Percentiles rank a stretch among this genome's conserved stretches.
These are phyloP conservation scores for Dendrobium chrysotoxum DNA, from an alignment of 106 monocot genomes.

Conservation along the genomic window DNA sequence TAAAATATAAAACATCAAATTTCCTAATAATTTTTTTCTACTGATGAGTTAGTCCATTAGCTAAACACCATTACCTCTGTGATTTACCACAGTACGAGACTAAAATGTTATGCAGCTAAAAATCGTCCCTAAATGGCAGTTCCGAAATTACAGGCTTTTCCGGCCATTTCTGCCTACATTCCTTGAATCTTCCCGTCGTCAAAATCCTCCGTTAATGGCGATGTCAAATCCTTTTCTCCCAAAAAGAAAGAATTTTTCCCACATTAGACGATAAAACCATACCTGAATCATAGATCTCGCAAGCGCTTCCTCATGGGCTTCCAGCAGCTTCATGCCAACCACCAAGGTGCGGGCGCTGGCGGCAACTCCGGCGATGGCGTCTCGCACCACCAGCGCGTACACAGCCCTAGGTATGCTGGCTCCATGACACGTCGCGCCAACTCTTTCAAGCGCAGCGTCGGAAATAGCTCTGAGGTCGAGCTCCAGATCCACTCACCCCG, in stretches of 20 bases:
- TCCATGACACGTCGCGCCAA: conserved; percentile 52
- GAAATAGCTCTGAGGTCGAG: conserved; percentile 33
- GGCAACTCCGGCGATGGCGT: conserved; percentile 11
- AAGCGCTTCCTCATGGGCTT: conserved; percentile 29
- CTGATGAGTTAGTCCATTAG: too few relatives aligned
- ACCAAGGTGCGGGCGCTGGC: background rate
- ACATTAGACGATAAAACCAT: background rate
- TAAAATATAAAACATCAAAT: too few relatives aligned
- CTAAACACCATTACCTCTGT: too few relatives aligned
- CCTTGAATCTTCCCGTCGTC: background rate
- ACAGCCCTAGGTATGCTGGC: conserved; percentile 43
- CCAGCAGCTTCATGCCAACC: conserved; percentile 24
- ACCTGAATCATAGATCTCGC: background rate
- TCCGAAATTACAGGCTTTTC: background rate
- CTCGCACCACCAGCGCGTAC: conserved; percentile 16
- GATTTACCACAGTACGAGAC: too few relatives aligned
- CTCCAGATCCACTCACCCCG: conserved; percentile 71
- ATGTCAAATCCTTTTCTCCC: background rate
- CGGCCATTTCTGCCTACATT: background rate
- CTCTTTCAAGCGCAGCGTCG: conserved; percentile 45
- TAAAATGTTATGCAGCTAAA: background rate
- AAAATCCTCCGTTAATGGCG: conserved; percentile 3
- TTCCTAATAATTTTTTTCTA: too few relatives aligned
- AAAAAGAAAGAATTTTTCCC: background rate
- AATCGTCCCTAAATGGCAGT: background rate